Base-by-base conservation (phyloP, 2,329 filamentous ascomycete species). In the Dactylellina leptospora region DNA sequence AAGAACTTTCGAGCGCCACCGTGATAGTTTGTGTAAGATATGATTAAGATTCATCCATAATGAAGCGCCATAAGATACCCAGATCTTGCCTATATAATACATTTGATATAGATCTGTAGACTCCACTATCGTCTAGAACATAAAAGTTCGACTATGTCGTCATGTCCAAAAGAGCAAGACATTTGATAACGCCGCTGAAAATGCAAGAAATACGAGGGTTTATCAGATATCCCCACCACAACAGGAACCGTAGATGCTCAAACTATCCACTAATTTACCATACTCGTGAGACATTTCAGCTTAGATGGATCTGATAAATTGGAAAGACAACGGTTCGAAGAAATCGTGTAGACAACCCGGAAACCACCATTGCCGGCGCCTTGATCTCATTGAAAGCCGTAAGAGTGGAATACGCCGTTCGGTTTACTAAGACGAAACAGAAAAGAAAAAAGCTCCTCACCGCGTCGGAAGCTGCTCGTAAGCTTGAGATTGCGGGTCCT, bases 391-490 rank as follows among this genome's bases (percentile, higher is more conserved):
- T n/a, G n/a, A n/a, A n/a, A n/a, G n/a, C n/a, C n/a, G n/a, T n/a
- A n/a, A n/a, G n/a, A n/a, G n/a, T n/a, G n/a, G n/a, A n/a, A n/a
- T n/a, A n/a, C n/a, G n/a, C n/a, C n/a, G n/a, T n/a, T 42, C n/a
- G 11, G 2, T 20, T 28, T 16, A 48, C 8, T 4, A 3, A 18
- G 10, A n/a, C 16, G 9, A 51, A 18, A 13, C 48, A 36, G 23
- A 36, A 23, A 23, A 20, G 42, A 11, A 48, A n/a, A 48, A 16
- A 33, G 36, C 3, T 28, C 47, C 38, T 58, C 51, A 66, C 30
- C 51, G 61, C 13, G 51, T 55, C n/a, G 61, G 61, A 22, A 66
- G 44, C 33, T 66, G 51, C 16, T 66, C 61, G 20, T 66, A 66
- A n/a, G 51, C 51, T 30, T 51, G 61, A 23, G 61, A 30, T 38